phyloP scores from a whole-genome alignment of 2,329 filamentous ascomycete genomes.

The Sarocladiaceae sp. region DNA sequence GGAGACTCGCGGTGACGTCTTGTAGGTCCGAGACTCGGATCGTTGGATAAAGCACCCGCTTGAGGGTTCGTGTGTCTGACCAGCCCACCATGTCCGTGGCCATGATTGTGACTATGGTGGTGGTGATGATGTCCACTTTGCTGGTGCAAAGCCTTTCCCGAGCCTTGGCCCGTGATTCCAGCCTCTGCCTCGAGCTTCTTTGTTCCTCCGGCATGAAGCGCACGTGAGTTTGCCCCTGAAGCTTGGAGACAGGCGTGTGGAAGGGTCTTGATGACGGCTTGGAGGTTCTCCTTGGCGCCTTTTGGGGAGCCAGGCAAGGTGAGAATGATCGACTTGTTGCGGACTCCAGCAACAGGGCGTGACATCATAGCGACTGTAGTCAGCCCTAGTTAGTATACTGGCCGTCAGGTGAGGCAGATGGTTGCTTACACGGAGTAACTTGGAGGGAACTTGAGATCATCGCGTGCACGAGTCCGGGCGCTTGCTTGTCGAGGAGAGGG shows the following conservation, averaged over 20 bases:
- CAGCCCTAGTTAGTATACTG: not conserved
- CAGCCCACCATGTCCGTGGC: constrained; percentile 57
- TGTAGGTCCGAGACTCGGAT: constrained; percentile 54
- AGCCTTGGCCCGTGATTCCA: constrained; percentile 59
- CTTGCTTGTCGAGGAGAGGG: constrained; percentile 74
- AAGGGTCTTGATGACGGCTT: constrained; percentile 80
- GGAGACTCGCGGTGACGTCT: constrained; percentile 77
- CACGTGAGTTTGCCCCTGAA: constrained; percentile 72
- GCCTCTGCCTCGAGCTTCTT: constrained; percentile 81
- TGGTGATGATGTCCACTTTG: constrained; percentile 46
- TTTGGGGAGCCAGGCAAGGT: constrained; percentile 94
- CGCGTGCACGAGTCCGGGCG: constrained; percentile 85
- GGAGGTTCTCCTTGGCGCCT: constrained; percentile 87
- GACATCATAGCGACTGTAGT: constrained; percentile 87
- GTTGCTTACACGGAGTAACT: constrained; percentile 77
- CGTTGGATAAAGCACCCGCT: constrained; percentile 52
- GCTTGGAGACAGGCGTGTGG: constrained; percentile 93
- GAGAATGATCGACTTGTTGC: constrained; percentile 74
- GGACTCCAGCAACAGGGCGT: constrained; percentile 80
- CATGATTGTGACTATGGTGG: constrained; percentile 49
- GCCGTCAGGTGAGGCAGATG: not conserved
- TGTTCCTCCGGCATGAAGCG: constrained; percentile 72
- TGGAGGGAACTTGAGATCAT: constrained; percentile 82
- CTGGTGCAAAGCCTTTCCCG: constrained; percentile 45
- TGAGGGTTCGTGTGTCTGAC: constrained; percentile 66